Evolutionary conservation across 1,284 basidiomycete genomes (phyloP).

Genomic region (Pseudomicrostroma phylloplanum): DNA sequence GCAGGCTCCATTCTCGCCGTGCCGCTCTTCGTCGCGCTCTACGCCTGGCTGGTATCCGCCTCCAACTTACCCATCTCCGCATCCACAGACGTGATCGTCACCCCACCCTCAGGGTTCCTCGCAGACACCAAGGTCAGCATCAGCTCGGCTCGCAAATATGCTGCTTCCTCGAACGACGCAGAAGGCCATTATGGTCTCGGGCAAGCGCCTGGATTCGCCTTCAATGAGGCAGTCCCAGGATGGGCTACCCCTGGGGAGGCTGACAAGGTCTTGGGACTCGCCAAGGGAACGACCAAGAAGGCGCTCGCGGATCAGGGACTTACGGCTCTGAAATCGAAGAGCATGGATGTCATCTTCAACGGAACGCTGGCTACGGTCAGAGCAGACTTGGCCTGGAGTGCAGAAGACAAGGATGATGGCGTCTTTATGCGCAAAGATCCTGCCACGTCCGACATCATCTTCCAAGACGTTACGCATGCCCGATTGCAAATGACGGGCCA

Average conservation of each 20-base stretch:
- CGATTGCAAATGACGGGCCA: slow-evolving; percentile 24
- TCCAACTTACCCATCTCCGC: slow-evolving; percentile 7
- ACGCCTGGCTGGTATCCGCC: slow-evolving; percentile 11
- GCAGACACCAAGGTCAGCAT: neutral
- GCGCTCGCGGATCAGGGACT: slow-evolving; percentile 3
- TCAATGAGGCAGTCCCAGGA: slow-evolving; percentile 26
- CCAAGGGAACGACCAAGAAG: slow-evolving; percentile 20
- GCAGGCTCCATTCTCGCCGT: neutral
- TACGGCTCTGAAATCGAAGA: slow-evolving; percentile 24
- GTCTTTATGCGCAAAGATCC: slow-evolving; percentile 39
- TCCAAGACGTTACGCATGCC: slow-evolving; percentile 41
- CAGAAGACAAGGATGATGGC: slow-evolving; percentile 36
- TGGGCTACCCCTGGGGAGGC: slow-evolving; percentile 21
- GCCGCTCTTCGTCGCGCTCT: slow-evolving; percentile 7
- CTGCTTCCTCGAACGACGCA: slow-evolving; percentile 20
- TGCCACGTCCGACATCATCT: slow-evolving; percentile 26
- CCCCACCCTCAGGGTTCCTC: neutral
- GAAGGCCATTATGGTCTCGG: slow-evolving; percentile 22
- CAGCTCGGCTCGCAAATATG: slow-evolving; percentile 12
- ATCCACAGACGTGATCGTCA: neutral
- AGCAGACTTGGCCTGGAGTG: slow-evolving; percentile 15
- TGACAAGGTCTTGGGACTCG: slow-evolving; percentile 14
- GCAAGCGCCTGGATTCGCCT: slow-evolving; percentile 16
- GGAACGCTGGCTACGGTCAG: slow-evolving; percentile 17
- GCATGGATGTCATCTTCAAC: slow-evolving; percentile 32